Evolutionary conservation across 768 basidiomycete species (phyloP), one percentile per base, ranked within the genome.

Genomic region (Trametes meyenii): DNA sequence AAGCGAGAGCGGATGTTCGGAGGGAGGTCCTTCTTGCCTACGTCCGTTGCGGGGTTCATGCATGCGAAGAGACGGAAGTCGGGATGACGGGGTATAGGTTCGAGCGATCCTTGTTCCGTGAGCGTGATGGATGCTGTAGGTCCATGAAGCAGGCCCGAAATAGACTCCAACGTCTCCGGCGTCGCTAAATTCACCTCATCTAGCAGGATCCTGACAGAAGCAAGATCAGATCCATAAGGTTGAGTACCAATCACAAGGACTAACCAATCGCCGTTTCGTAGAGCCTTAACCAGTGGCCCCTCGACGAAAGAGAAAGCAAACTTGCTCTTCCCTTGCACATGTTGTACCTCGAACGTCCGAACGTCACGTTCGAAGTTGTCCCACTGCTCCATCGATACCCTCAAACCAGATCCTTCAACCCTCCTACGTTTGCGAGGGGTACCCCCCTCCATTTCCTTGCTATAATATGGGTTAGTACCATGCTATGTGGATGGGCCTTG

Each of bases 41-140:
- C 91, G 68, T 99, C 97, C 3, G 96, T 99, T 0, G 97, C 97
- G 5, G 97, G 97, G 71, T 99, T 99, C 97, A 99, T 99, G 73
- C 97, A 99, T 4, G 95, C 95, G 69, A 98, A 98, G 5, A 98
- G 81, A 19, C 96, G 90, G 78, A 99, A 99, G 68, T 96, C 89
- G 17, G 94, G 87, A 72, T 99, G 97, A 0, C 97, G 89, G 50
- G 89, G 88, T 29, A 98, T 82, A 1, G 92, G 90, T 67, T 95
- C 92, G 55, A 98, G 75, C 11, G 93, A 89, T 0, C 96, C 96
- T 71, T 95, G 87, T 71, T 98, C 97, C 0, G 94, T 94, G 58
- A 99, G 78, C 0, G 94, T 92, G 66, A 99, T 89, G 0, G 96
- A 98, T 0, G 93, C 86, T 8, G 84, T 85, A 1, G 94, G 84